phyloP scores from a whole-genome alignment of 179 eudicot genomes.

The Spergularia azorica region DNA sequence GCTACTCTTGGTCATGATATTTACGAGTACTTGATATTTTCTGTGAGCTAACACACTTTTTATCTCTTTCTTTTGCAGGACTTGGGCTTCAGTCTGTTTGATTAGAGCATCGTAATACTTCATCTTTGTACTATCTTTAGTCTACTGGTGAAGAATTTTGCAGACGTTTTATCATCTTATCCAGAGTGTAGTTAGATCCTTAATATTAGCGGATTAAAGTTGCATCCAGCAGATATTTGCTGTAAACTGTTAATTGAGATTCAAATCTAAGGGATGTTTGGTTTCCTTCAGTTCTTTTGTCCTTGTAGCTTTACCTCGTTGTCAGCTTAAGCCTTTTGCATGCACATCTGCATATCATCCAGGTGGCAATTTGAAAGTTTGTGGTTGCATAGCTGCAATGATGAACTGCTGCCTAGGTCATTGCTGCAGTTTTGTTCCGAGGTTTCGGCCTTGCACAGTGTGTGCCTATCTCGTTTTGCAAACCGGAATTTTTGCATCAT shows the following conservation, averaged over 20 bases:
- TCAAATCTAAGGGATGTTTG: background rate
- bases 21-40: too few species aligned
- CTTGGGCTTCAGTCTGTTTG: slow-evolving; percentile 46
- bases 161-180: slow-evolving; percentile 3
- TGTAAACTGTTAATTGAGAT: slow-evolving; percentile 12
- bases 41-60: background rate
- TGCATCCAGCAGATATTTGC: slow-evolving; percentile 13
- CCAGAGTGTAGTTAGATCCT: slow-evolving; percentile 26
- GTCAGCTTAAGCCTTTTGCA: too few species aligned
- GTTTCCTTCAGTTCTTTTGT: background rate
- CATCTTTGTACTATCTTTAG: background rate
- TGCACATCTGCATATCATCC: too few species aligned
- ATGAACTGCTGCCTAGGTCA: too few species aligned
- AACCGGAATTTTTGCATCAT: too few species aligned
- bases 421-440: too few species aligned
- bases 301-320: too few species aligned
- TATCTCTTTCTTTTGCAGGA: slow-evolving; percentile 6
- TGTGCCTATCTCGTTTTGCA: too few species aligned
- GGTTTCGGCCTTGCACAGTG: too few species aligned
- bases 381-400: too few species aligned
- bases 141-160: slow-evolving; percentile 14
- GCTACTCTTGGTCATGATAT: too few species aligned
- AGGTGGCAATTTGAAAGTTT: too few species aligned
- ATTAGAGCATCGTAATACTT: slow-evolving; percentile 8
- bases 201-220: slow-evolving; percentile 7